Conservation (phyloP, 2,329 filamentous ascomycete species). For the Claviceps arundinis region DNA sequence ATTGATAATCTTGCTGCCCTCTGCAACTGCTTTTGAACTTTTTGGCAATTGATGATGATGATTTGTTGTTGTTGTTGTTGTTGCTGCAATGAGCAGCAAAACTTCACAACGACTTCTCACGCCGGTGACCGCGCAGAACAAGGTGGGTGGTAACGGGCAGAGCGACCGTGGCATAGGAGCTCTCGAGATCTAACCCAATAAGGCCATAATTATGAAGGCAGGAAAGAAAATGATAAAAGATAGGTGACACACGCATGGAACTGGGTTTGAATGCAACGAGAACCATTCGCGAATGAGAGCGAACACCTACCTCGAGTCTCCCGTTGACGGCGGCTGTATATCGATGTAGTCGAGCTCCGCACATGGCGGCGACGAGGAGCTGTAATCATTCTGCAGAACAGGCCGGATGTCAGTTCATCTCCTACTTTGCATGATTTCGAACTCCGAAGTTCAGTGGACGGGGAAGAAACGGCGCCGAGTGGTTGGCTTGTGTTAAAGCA, state of each 20-base stretch:
- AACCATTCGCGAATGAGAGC: constrained; percentile 11
- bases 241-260: constrained; percentile 6
- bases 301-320: constrained; percentile 41
- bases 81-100: not conserved
- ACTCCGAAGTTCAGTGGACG: not conserved
- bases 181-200: not conserved
- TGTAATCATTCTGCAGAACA: constrained; percentile 36
- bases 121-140: not conserved
- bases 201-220: constrained; percentile 1
- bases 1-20: not conserved
- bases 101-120: not conserved
- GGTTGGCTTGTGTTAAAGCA: constrained; percentile 2
- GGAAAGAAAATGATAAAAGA: not conserved
- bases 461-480: constrained; percentile 2
- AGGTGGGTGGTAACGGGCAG: constrained; percentile 2
- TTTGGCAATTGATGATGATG: not conserved
- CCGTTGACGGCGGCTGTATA: constrained; percentile 30
- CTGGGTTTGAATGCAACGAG: constrained; percentile 6
- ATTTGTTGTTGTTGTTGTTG: not conserved
- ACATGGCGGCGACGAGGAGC: constrained; percentile 34
- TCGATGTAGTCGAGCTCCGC: constrained; percentile 41
- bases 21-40: not conserved
- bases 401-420: constrained; percentile 13
- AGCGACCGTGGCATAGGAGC: not conserved
- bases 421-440: constrained; percentile 5